Evolutionary conservation across 1,139 yeast genomes (phyloP).

Genomic region (Nadsonia commutata): DNA sequence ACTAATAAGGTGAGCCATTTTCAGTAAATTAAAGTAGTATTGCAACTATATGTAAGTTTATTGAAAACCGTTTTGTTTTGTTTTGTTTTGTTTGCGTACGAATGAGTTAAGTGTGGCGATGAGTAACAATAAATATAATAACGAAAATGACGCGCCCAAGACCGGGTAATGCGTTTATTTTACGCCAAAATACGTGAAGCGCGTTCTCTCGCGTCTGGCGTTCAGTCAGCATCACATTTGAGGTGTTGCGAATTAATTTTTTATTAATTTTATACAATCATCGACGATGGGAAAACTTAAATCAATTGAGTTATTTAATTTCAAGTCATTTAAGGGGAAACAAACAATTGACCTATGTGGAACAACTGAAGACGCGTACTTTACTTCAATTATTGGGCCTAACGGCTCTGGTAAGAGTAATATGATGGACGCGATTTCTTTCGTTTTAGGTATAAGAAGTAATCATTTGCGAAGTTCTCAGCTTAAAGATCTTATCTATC

Average conservation of each 20-base stretch:
- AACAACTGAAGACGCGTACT: conserved; percentile 42
- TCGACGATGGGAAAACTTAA: conserved; percentile 17
- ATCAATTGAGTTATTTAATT: conserved; percentile 43
- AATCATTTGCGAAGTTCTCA: conserved; percentile 62
- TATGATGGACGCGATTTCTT: conserved; percentile 96
- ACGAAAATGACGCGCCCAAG: too few relatives aligned
- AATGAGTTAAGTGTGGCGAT: neutral
- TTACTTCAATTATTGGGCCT: conserved; percentile 91
- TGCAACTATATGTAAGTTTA: too few relatives aligned
- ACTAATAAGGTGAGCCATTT: too few relatives aligned
- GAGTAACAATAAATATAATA: too few relatives aligned
- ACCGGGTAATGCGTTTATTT: neutral
- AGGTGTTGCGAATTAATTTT: too few relatives aligned
- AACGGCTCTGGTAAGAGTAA: conserved; percentile 97
- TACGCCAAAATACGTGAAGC: neutral
- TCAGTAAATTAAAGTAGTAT: too few relatives aligned
- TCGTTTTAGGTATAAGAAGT: conserved; percentile 78
- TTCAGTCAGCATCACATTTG: conserved; percentile 55
- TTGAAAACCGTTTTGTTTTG: neutral
- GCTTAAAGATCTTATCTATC: conserved; percentile 62
- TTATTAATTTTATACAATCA: neutral
- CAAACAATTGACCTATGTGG: conserved; percentile 50
- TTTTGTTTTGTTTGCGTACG: neutral
- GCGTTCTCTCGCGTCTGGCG: conserved; percentile 38
- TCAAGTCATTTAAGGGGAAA: conserved; percentile 78